Evolutionary conservation across 2,329 filamentous ascomycete species (phyloP).

Genomic region (Stemphylium beticola): DNA sequence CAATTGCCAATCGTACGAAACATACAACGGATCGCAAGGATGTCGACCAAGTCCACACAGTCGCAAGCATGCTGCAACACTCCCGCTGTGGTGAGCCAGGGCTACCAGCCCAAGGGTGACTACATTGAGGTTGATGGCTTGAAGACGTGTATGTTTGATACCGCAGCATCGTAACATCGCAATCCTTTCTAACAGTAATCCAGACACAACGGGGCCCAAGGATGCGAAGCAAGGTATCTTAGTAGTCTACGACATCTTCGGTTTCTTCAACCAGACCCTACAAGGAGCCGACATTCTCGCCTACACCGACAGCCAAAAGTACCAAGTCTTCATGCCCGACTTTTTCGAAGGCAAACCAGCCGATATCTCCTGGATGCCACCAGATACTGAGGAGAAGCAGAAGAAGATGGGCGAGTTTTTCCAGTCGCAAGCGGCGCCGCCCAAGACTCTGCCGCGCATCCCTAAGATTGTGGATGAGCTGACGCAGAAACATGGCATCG

Average conservation of each 20-base stretch:
- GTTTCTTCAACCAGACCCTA: slow-evolving; percentile 67
- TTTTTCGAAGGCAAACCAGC: slow-evolving; percentile 81
- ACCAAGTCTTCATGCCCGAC: slow-evolving; percentile 90
- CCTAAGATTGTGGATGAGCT: slow-evolving; percentile 62
- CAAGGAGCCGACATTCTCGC: slow-evolving; percentile 70
- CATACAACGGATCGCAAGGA: slow-evolving; percentile 23
- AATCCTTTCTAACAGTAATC: not conserved
- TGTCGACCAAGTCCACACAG: slow-evolving; percentile 47
- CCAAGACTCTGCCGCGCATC: slow-evolving; percentile 62
- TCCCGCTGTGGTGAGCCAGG: slow-evolving; percentile 56
- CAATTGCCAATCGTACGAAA: not conserved
- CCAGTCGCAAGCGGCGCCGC: slow-evolving; percentile 62
- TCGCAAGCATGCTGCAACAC: slow-evolving; percentile 55
- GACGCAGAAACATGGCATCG: slow-evolving; percentile 56
- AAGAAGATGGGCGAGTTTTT: slow-evolving; percentile 67
- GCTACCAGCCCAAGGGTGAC: slow-evolving; percentile 64
- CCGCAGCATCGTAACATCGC: not conserved
- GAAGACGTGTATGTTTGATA: slow-evolving; percentile 61
- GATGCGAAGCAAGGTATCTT: slow-evolving; percentile 64
- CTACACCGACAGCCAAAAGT: slow-evolving; percentile 66
- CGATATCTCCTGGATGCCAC: slow-evolving; percentile 66
- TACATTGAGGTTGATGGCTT: slow-evolving; percentile 66
- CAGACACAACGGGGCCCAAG: slow-evolving; percentile 63
- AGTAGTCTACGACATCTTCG: slow-evolving; percentile 68
- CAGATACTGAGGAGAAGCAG: slow-evolving; percentile 65